These are phyloP conservation scores for Ceratocystis cubensis DNA, from an alignment of 2,329 filamentous ascomycete species.

Conservation along the genomic window DNA sequence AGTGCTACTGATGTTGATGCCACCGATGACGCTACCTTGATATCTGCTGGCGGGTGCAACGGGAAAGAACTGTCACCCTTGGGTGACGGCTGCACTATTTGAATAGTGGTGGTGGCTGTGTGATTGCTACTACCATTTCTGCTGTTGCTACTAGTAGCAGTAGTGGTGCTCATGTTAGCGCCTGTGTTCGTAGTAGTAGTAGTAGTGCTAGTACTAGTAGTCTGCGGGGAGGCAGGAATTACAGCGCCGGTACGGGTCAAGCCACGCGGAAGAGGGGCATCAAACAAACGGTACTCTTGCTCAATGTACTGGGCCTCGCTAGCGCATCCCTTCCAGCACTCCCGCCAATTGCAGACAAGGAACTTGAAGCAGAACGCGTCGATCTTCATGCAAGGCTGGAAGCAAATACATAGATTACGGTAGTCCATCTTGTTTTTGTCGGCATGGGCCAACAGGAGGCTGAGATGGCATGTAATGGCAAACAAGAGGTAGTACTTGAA, in stretches of 20 bases:
- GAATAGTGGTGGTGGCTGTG: constrained; percentile 7
- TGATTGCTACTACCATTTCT: constrained; percentile 11
- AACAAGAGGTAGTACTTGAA: constrained; percentile 98
- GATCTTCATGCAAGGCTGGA: constrained; percentile 93
- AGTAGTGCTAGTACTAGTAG: constrained; percentile 29
- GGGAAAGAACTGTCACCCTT: constrained; percentile 14
- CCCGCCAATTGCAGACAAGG: constrained; percentile 85
- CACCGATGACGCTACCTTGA: constrained; percentile 6
- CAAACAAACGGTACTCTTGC: constrained; percentile 50
- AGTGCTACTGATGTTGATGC: constrained; percentile 11
- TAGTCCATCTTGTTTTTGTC: constrained; percentile 99
- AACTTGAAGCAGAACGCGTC: constrained; percentile 93
- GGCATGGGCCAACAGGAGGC: constrained; percentile 76
- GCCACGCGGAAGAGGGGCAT: constrained; percentile 43
- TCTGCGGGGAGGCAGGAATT: constrained; percentile 20
- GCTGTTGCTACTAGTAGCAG: background rate
- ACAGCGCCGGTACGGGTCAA: constrained; percentile 26
- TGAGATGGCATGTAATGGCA: constrained; percentile 91
- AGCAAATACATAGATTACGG: constrained; percentile 89
- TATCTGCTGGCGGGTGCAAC: constrained; percentile 14
- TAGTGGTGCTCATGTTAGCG: constrained; percentile 23
- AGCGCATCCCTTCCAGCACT: constrained; percentile 94
- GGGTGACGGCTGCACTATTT: constrained; percentile 17
- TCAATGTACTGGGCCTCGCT: constrained; percentile 72
- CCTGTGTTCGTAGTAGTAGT: constrained; percentile 26